Evolutionary conservation across 371 early-diverging fungal genomes (phyloP), one percentile per base, ranked within the genome.

Genomic region (Thermomucor indicae-seudaticae): DNA sequence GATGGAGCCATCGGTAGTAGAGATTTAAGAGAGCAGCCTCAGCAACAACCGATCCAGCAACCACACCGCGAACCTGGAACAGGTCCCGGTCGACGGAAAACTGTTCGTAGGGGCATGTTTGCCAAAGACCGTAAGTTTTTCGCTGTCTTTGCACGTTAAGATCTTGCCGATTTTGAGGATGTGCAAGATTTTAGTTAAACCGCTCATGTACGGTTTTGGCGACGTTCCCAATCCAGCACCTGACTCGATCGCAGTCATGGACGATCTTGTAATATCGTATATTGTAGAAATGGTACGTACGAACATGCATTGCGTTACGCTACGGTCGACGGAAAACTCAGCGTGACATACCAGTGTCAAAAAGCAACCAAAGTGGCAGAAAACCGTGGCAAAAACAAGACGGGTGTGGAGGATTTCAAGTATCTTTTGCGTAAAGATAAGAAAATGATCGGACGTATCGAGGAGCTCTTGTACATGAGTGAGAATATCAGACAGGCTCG

Each of bases 181-280:
- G n/a, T 22, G 42, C 1, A 39, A 37, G 11, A 29, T n/a, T 16
- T 6, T 32, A 85, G 88, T 96, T 42, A 79, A 89, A 52, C 67
- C 82, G 45, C 75, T 99, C 63, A 93, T 99, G 93, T 98, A 94
- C 72, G 98, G 97, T 19, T 96, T 92, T 71, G 99, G 99, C 19
- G 99, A 99, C 71, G 89, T 87, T 12, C 74, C 76, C n/a, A 83
- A 90, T 54, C 96, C 99, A n/a, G 78, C 88, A 3, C 69, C 85
- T 0, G 99, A 98, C 62, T 89, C 96, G 17, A 91, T 91, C 17
- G 90, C 92, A 14, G 83, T 95, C 2, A 77, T 99, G 73, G 98
- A 98, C 47, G 96, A 96, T 51, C 80, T 97, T 60, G 80, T 98
- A 20, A 76, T 91, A 40, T 91, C 92, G 39, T 99, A 95, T 64